phyloP scores from a whole-genome alignment of 768 basidiomycete species.

The Amanita molliuscula region DNA sequence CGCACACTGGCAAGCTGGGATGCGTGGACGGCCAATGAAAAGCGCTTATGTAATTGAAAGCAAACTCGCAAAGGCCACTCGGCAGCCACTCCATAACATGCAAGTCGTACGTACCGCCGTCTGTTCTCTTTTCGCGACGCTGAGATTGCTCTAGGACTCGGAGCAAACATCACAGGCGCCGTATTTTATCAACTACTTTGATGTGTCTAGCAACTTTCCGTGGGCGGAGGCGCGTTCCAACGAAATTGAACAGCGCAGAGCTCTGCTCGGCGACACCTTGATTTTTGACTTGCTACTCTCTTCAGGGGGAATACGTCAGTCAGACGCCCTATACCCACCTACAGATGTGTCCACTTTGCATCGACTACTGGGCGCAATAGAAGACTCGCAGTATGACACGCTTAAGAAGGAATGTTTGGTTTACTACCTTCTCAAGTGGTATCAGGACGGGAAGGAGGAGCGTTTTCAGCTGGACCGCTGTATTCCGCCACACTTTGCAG shows the following conservation, averaged over 20 bases:
- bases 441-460: conserved; percentile 50
- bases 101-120: neutral
- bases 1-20: neutral
- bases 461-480: conserved; percentile 40
- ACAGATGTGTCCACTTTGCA: conserved; percentile 40
- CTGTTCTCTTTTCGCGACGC: neutral
- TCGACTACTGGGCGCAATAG: conserved; percentile 50
- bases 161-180: neutral
- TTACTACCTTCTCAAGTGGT: conserved; percentile 77
- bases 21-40: neutral
- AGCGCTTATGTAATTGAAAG: neutral
- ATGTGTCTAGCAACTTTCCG: conserved; percentile 30
- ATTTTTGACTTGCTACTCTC: conserved; percentile 67
- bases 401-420: conserved; percentile 76
- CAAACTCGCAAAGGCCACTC: neutral
- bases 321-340: conserved; percentile 64
- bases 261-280: conserved; percentile 48
- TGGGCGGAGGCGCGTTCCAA: conserved; percentile 44
- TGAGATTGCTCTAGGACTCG: neutral
- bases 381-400: conserved; percentile 51
- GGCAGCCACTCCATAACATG: neutral
- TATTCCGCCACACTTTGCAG: conserved; percentile 68
- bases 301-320: conserved; percentile 48
- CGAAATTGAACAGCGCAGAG: conserved; percentile 55
- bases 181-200: conserved; percentile 4